phyloP scores from a whole-genome alignment of 2,329 filamentous ascomycete species.

The Aspergillus latus region DNA sequence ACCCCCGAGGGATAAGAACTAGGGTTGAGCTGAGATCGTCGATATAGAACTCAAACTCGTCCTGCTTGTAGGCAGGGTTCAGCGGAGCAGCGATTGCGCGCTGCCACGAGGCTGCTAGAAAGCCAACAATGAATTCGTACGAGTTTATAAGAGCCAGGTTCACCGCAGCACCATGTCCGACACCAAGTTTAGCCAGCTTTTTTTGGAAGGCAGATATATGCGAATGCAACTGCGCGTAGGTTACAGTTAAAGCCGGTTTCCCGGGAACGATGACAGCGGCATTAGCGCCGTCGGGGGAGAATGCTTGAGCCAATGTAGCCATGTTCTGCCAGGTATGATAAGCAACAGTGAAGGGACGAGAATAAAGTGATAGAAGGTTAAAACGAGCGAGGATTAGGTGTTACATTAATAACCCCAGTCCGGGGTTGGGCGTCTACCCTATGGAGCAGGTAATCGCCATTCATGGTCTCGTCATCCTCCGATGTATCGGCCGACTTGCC shows the following conservation, averaged over 20 bases:
- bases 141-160: conserved; percentile 83
- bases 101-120: conserved; percentile 83
- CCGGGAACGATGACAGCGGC: conserved; percentile 73
- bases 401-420: background rate
- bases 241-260: conserved; percentile 62
- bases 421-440: background rate
- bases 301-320: conserved; percentile 59
- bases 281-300: conserved; percentile 52
- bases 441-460: background rate
- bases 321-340: conserved; percentile 32
- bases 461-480: conserved; percentile 1
- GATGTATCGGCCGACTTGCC: conserved; percentile 4
- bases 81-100: conserved; percentile 80
- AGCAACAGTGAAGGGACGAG: background rate
- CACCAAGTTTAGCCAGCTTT: conserved; percentile 73
- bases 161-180: conserved; percentile 67
- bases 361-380: background rate
- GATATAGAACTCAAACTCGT: conserved; percentile 90
- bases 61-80: conserved; percentile 84
- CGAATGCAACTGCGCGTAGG: conserved; percentile 65
- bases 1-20: conserved; percentile 71
- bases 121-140: conserved; percentile 84
- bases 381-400: background rate
- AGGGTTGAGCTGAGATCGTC: conserved; percentile 79
- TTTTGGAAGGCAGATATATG: conserved; percentile 72